phyloP scores from a whole-genome alignment of 805 yeast genomes.

The Yamadazyma nakazawae region DNA sequence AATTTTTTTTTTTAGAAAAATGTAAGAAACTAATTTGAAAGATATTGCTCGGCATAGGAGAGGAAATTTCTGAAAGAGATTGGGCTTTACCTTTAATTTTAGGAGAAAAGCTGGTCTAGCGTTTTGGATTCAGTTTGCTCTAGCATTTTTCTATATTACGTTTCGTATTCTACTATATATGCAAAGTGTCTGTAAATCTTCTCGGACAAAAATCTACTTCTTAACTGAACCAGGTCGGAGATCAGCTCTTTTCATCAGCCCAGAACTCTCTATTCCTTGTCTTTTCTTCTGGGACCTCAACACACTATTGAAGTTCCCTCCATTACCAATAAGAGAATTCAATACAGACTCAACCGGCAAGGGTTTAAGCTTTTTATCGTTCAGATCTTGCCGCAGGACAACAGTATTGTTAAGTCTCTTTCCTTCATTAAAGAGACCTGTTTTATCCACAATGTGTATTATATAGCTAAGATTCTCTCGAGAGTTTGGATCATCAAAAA shows the following conservation, averaged over 20 bases:
- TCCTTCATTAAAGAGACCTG: constrained; percentile 62
- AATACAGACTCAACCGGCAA: constrained; percentile 10
- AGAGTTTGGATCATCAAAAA: constrained; percentile 59
- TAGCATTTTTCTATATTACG: too few relatives aligned
- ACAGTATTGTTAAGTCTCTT: constrained; percentile 19
- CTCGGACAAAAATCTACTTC: neutral
- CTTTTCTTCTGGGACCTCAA: constrained; percentile 26
- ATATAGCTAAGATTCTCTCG: constrained; percentile 52
- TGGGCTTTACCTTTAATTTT: neutral
- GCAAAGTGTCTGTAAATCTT: neutral
- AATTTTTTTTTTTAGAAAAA: too few relatives aligned
- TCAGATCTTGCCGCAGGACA: constrained; percentile 23
- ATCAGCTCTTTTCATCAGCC: constrained; percentile 23
- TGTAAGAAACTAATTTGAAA: too few relatives aligned
- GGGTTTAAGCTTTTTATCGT: constrained; percentile 27
- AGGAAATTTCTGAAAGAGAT: too few relatives aligned
- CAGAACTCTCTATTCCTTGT: constrained; percentile 16
- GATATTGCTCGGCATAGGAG: too few relatives aligned
- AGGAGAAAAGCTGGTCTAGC: neutral
- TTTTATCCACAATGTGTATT: constrained; percentile 53
- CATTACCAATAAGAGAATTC: constrained; percentile 16
- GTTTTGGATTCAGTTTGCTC: too few relatives aligned
- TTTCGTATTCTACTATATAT: neutral
- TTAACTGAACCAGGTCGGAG: constrained; percentile 7
- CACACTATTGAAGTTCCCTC: constrained; percentile 29